phyloP scores from a whole-genome alignment of 495 filamentous ascomycete species.

The Chaetomium tenue region DNA sequence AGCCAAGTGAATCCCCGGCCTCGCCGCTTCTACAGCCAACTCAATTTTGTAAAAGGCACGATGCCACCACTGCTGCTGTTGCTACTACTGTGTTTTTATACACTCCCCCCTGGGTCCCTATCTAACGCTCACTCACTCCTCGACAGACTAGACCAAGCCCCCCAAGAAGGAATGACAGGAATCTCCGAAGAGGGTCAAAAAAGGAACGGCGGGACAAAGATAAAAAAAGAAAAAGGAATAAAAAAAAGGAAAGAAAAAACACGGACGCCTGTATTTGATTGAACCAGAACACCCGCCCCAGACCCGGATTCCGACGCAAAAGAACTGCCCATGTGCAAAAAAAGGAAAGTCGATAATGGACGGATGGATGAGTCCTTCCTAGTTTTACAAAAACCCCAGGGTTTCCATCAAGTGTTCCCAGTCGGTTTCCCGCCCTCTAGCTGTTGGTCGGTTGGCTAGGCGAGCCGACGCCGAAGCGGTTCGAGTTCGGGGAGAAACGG shows the following conservation, averaged over 20 bases:
- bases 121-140: background rate
- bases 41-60: background rate
- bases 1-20: background rate
- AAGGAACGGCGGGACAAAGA: background rate
- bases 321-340: constrained; percentile 4
- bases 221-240: background rate
- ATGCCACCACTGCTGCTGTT: background rate
- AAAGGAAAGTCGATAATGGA: constrained; percentile 10
- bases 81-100: background rate
- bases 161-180: background rate
- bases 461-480: background rate
- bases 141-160: background rate
- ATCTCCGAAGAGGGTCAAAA: background rate
- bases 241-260: constrained; percentile 11
- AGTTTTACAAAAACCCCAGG: constrained; percentile 25
- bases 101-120: background rate
- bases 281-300: constrained; percentile 25
- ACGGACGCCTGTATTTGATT: constrained; percentile 19
- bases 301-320: constrained; percentile 10
- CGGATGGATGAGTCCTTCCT: constrained; percentile 7
- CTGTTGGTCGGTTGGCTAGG: background rate
- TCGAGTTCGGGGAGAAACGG: background rate
- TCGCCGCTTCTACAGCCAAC: background rate
- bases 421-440: background rate
- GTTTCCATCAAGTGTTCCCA: background rate